Base-by-base conservation (phyloP, 805 yeast species). In the Candida gorgasii region DNA sequence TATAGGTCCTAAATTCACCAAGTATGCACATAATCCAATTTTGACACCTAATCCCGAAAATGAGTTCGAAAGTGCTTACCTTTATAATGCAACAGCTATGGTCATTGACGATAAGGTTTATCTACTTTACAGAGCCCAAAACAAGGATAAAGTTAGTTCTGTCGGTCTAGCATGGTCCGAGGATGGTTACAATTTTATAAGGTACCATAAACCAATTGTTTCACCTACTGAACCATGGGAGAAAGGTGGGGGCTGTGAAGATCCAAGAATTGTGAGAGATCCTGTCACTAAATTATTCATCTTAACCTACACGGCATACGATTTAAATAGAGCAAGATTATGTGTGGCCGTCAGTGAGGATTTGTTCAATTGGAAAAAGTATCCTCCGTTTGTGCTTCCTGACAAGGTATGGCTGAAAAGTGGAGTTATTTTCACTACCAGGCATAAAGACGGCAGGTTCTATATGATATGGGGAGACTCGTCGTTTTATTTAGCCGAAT, bases 401-500 rank as follows among this genome's bases (percentile, higher is more conserved):
- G 49, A 53, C 30, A 29, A 36, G 30, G 30, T 36, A 13, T 69
- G 74, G 74, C 69, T 63, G 67, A 69, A 69, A 49, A 60, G 67
- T 13, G 75, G 72, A 2, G 73, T 73, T 2, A 49, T 69, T 1
- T 65, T 69, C 44, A 58, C 59, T 5, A 69, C 68, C 29, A 48
- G 38, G 23, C 53, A 55, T 36, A 44, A 45, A 13, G 67, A 65
- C 45, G 72, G 72, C 3, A 53, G 57, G 28, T 69, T 63, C 45
- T 66, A 67, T 47, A 69, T 69, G 75, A 59, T 69, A 16, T 69
- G 72, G 71, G 75, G 75, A 16, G 75, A 69, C 49, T 57, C 64
- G 8, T 60, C 61, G 26, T 57, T 69, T 42, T 62, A 66, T 46
- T 54, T 69, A 46, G 73, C 73, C 3, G 56, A 49, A 20, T 61